Percentiles rank a stretch among this genome's conserved stretches.
These are phyloP conservation scores for Przewalskia tangutica DNA, from an alignment of 257 asterid genomes.

Conservation along the genomic window DNA sequence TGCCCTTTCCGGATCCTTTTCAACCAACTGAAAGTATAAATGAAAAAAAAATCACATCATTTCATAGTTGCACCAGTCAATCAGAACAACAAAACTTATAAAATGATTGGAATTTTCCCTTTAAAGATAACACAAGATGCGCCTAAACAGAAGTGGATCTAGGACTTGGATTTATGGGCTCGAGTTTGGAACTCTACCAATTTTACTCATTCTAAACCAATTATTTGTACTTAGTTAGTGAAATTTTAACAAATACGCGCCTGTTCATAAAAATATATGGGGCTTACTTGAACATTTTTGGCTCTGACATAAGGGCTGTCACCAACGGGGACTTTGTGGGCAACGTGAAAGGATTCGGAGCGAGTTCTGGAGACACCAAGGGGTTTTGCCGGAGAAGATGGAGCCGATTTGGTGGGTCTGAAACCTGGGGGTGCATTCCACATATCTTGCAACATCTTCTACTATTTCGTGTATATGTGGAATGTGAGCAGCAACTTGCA, in stretches of 20 bases:
- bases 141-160: neutral
- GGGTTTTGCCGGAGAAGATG: slow-evolving; percentile 88
- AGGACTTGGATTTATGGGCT: neutral
- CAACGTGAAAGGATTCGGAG: slow-evolving; percentile 60
- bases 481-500: neutral
- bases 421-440: slow-evolving; percentile 90
- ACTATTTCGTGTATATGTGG: neutral
- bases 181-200: neutral
- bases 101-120: neutral
- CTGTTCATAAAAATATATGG: neutral
- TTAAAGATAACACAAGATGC: neutral
- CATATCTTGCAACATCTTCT: slow-evolving; percentile 68
- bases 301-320: slow-evolving; percentile 90
- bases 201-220: neutral
- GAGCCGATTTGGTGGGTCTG: slow-evolving; percentile 87
- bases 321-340: slow-evolving; percentile 92
- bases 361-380: slow-evolving; percentile 62
- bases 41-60: neutral
- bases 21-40: slow-evolving; percentile 46
- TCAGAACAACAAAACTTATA: neutral
- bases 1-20: slow-evolving; percentile 94
- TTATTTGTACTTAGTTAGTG: neutral
- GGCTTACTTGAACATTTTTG: slow-evolving; percentile 83
- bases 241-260: too few species aligned
- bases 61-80: neutral